phyloP scores from a whole-genome alignment of 495 filamentous ascomycete species.

The Daldinia grandis region DNA sequence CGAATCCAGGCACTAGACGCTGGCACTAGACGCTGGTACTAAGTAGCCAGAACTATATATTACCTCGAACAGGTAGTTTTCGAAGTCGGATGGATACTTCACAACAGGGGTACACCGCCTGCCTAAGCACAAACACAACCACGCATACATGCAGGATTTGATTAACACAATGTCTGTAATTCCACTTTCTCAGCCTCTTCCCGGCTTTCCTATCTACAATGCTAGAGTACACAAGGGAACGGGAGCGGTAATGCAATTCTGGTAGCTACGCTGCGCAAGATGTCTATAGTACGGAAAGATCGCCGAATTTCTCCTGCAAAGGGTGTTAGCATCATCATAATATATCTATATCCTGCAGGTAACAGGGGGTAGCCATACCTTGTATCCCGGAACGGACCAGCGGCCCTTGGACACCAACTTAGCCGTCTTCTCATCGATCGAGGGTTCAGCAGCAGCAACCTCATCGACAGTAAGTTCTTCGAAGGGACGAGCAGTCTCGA shows the following conservation, averaged over 20 bases:
- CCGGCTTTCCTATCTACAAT: conserved; percentile 60
- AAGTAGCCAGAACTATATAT: neutral
- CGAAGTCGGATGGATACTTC: neutral
- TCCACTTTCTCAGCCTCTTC: conserved; percentile 42
- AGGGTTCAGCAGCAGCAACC: conserved; percentile 87
- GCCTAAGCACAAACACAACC: neutral
- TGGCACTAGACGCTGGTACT: too few relatives aligned
- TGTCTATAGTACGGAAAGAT: conserved; percentile 87
- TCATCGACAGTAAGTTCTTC: conserved; percentile 99
- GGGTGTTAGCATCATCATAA: conserved; percentile 15
- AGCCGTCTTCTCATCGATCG: conserved; percentile 93
- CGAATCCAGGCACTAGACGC: too few relatives aligned
- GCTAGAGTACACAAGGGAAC: conserved; percentile 68
- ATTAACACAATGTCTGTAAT: conserved; percentile 42
- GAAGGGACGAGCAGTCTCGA: conserved; percentile 93
- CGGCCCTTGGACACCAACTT: conserved; percentile 95
- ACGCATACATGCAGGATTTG: neutral
- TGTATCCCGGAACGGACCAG: conserved; percentile 98
- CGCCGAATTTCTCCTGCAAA: conserved; percentile 94
- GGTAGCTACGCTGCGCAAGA: conserved; percentile 12
- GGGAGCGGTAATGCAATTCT: conserved; percentile 25
- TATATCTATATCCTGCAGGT: neutral
- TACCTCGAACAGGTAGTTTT: neutral
- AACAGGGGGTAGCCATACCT: conserved; percentile 67
- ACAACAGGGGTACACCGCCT: neutral